These are phyloP conservation scores for Colletotrichum liriopes DNA, from an alignment of 2,329 filamentous ascomycete genomes.

Conservation along the genomic window DNA sequence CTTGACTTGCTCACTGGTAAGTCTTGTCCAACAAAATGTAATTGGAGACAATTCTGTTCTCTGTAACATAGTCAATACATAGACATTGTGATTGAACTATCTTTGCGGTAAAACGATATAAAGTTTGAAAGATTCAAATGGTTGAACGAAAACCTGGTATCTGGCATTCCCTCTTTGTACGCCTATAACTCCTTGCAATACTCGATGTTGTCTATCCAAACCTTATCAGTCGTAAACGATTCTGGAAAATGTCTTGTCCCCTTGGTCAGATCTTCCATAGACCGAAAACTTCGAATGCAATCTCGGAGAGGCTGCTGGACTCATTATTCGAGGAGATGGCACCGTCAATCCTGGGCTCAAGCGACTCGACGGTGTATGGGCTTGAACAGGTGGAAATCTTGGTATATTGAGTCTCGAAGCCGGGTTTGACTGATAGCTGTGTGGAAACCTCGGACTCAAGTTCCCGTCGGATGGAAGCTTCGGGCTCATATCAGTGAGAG, in stretches of 20 bases:
- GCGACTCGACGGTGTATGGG: not conserved
- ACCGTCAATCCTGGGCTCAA: too few species aligned
- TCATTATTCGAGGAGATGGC: not conserved
- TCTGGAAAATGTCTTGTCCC: not conserved
- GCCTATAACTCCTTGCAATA: not conserved
- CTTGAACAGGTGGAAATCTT: not conserved
- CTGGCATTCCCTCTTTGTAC: not conserved
- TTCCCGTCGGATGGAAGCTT: not conserved
- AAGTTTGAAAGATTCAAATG: too few species aligned
- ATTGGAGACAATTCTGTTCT: not conserved
- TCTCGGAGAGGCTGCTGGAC: not conserved
- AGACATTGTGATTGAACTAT: not conserved
- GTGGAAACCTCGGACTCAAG: constrained; percentile 13
- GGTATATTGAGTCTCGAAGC: not conserved
- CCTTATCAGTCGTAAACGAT: not conserved
- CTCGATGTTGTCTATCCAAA: not conserved
- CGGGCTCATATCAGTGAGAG: constrained; percentile 15
- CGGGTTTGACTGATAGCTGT: not conserved
- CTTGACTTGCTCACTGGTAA: too few species aligned
- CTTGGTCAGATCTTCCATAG: not conserved
- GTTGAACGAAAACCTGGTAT: not conserved
- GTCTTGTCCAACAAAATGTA: too few species aligned
- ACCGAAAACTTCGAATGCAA: constrained; percentile 14
- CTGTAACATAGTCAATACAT: not conserved
- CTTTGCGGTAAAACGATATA: too few species aligned